Percentiles rank a stretch among this genome's conserved stretches.
These are phyloP conservation scores for Inosperma sp. DNA, from an alignment of 768 basidiomycete genomes.

Conservation along the genomic window DNA sequence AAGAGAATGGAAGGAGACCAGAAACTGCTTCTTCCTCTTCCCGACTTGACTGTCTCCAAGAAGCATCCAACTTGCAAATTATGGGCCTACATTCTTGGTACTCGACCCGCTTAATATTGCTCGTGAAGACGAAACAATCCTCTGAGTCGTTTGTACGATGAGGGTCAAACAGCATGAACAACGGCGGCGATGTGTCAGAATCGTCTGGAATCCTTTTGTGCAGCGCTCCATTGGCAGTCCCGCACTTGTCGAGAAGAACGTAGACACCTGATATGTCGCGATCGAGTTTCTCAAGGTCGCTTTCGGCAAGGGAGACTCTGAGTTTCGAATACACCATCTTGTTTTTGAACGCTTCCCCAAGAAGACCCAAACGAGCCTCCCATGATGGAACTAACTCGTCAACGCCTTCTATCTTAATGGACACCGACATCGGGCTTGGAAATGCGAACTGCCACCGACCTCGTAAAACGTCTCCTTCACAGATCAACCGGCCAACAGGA, in stretches of 20 bases:
- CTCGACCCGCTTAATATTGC: slow-evolving; percentile 69
- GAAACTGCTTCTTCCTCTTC: slow-evolving; percentile 45
- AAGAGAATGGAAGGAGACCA: slow-evolving; percentile 60
- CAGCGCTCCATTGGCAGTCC: slow-evolving; percentile 79
- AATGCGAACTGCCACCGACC: slow-evolving; percentile 82
- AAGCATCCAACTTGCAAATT: slow-evolving; percentile 64
- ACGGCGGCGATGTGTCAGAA: slow-evolving; percentile 51
- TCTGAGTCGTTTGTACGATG: slow-evolving; percentile 71
- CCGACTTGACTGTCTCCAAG: slow-evolving; percentile 70
- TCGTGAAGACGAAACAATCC: slow-evolving; percentile 84
- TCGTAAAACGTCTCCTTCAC: slow-evolving; percentile 50
- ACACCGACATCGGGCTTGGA: slow-evolving; percentile 51
- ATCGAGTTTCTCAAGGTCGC: slow-evolving; percentile 52
- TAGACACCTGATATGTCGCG: slow-evolving; percentile 81
- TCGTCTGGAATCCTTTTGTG: slow-evolving; percentile 55
- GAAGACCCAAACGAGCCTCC: slow-evolving; percentile 77
- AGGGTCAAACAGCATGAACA: slow-evolving; percentile 86
- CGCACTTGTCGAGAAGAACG: slow-evolving; percentile 76
- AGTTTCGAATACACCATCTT: slow-evolving; percentile 64
- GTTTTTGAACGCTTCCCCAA: slow-evolving; percentile 58
- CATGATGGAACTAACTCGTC: slow-evolving; percentile 78
- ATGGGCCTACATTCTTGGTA: slow-evolving; percentile 79
- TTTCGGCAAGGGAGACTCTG: slow-evolving; percentile 52
- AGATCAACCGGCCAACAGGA: slow-evolving; percentile 73
- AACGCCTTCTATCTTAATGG: slow-evolving; percentile 57